Evolutionary conservation across 495 filamentous ascomycete species (phyloP), one percentile per base, ranked within the genome.

Genomic region (Parmelia sp.): DNA sequence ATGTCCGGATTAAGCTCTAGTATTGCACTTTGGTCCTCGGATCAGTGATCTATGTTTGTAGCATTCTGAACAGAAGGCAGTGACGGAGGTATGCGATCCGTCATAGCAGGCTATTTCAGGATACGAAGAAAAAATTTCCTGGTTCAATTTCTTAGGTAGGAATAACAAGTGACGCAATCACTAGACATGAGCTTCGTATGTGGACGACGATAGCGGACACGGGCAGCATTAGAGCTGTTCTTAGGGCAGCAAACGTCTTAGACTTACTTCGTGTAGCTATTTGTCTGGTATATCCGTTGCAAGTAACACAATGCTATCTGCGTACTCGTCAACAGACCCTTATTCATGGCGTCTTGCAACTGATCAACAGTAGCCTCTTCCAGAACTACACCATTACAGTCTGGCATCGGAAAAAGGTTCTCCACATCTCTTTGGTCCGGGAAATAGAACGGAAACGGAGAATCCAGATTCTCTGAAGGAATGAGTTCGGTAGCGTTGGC

Each of bases 1-100:
- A 76, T 80, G 71, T 88, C 84, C 0, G 88, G 86, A 73, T 88
- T 89, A 33, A 82, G 61, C 68, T 88, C 78, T 57, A 89, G 70
- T 35, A 88, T 72, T 21, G 84, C 77, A 65, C 82, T 82, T 21
- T n/a, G 40, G 33, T 19, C 9, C 57, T 56, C 23, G 37, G 29
- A 40, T 39, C 33, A 42, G 31, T 60, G 35, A 59, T 19, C 36
- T 42, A 15, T 31, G 23, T 8, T 40, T 51, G 36, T 3, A 23
- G 23, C 25, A 55, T 31, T 2, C 19, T 58, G n/a, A 10, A 25
- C 17, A 33, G 36, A 5, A 11, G 25, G 36, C 8, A 11, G 25
- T 12, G 15, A 42, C 2, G 4, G 15, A 29, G 15, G 7, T 1
- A 29, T 14, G 0, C 8, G 12, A 25, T 1, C 7, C n/a, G n/a